A percentile compares a stretch with the other conserved stretches of the same genome.
These are phyloP conservation scores for Nemophila menziesii DNA, from an alignment of 257 asterid genomes.

Conservation along the genomic window DNA sequence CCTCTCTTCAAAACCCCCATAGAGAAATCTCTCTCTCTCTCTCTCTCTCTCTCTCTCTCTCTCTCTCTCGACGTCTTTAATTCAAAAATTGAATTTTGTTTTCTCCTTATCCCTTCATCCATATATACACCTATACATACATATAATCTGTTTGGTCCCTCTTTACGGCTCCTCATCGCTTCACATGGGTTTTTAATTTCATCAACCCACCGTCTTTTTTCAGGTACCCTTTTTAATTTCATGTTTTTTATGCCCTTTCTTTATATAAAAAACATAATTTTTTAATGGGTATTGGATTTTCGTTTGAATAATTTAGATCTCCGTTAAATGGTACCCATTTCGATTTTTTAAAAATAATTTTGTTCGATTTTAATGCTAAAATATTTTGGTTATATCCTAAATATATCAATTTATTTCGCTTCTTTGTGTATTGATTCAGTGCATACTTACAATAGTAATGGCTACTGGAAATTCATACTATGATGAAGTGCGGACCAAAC, in stretches of 20 bases:
- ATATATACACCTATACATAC: neutral
- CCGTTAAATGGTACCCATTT: neutral
- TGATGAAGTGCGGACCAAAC: slow-evolving; percentile 26
- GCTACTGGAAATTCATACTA: slow-evolving; percentile 20
- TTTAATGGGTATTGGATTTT: neutral
- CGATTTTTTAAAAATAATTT: no score
- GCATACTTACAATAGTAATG: slow-evolving; percentile 12
- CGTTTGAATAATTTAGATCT: no score
- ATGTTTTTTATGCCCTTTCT: no score
- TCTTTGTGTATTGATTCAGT: no score
- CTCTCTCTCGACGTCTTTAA: slow-evolving; percentile 9
- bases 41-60: slow-evolving; percentile 4
- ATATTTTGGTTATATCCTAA: neutral
- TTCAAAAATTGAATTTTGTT: slow-evolving; percentile 8
- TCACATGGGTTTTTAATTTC: slow-evolving; percentile 7
- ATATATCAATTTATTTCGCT: no score
- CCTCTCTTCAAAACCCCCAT: neutral
- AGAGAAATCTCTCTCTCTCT: slow-evolving; percentile 1
- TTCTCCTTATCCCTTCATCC: neutral
- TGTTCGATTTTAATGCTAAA: neutral
- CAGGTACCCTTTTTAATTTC: slow-evolving; percentile 5
- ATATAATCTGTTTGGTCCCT: slow-evolving; percentile 1
- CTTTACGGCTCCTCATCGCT: neutral
- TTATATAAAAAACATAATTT: no score
- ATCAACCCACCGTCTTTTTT: neutral